phyloP scores from a whole-genome alignment of 2,329 filamentous ascomycete genomes.

The Talaromyces verruculosus region DNA sequence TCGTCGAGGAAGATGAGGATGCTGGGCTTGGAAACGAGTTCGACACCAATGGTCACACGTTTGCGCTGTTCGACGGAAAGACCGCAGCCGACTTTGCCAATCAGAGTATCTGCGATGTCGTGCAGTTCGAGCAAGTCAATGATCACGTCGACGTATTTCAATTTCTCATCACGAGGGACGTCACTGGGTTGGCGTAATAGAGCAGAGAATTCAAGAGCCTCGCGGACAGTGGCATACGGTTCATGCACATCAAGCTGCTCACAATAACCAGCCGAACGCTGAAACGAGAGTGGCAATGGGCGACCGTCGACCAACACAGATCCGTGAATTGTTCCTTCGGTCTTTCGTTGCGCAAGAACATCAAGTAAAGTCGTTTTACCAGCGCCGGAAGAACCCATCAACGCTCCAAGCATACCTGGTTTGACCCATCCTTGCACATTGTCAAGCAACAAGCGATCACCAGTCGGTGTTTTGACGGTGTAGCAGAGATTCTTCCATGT shows the following conservation, averaged over 20 bases:
- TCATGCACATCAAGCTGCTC: constrained; percentile 70
- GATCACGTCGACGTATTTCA: constrained; percentile 64
- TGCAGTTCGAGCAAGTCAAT: constrained; percentile 63
- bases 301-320: constrained; percentile 67
- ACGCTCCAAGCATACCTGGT: constrained; percentile 71
- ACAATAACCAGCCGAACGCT: constrained; percentile 67
- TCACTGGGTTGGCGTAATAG: constrained; percentile 58
- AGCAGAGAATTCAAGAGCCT: constrained; percentile 66
- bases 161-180: constrained; percentile 57
- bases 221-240: constrained; percentile 63
- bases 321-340: constrained; percentile 60
- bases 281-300: constrained; percentile 60
- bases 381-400: constrained; percentile 76
- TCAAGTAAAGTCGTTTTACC: constrained; percentile 76
- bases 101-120: constrained; percentile 63
- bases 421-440: constrained; percentile 74
- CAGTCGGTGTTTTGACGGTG: constrained; percentile 61
- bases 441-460: constrained; percentile 60
- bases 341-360: constrained; percentile 70
- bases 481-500: constrained; percentile 74
- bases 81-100: constrained; percentile 47
- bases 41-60: constrained; percentile 69
- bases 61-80: constrained; percentile 66
- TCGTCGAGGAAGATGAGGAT: constrained; percentile 70
- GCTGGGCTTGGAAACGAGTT: constrained; percentile 66